Base-by-base conservation (phyloP, 1,139 yeast genomes). In the Magnusiomyces clavatus region DNA sequence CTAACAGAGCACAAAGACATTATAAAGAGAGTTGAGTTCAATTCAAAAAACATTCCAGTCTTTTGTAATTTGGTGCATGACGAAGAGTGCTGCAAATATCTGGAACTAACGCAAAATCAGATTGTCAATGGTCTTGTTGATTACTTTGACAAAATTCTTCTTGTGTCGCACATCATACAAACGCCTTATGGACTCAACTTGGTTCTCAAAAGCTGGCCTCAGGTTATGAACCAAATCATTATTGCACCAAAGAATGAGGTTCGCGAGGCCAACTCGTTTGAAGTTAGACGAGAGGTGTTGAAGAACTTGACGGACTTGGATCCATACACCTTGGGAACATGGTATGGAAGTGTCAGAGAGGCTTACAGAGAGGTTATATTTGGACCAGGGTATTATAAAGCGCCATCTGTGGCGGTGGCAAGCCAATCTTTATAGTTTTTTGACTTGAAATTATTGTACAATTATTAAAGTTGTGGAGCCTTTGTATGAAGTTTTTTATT, bases 221-320 rank as follows among this genome's bases (percentile, higher is more conserved):
- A 55, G 43, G 61, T 62, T 4, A 61, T 63, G 66, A 57, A 57
- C 35, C 53, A 49, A 6, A 46, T 60, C 16, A 51, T 63, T 17
- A 14, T 41, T 2, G 29, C 37, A 6, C 55, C 57, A 42, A 56
- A 51, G 29, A 54, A 54, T n/a, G 56, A 58, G 14, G 53, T 61
- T 5, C 52, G 57, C 3, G 61, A 59, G n/a, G 58, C 56, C 3
- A 60, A 58, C 6, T 50, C 57, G 5, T 34, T 59, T 19, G 51
- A 57, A 1, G 52, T 55, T 14, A 53, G 62, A n/a, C 53, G 61
- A n/a, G 57, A 59, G 38, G 58, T 59, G 34, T 45, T 63, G 31
- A 61, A 59, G 41, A 56, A 54, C 20, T 51, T 63, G 39, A 48
- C 57, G 16, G 53, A 55, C 34, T 50, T 47, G 39, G 55, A 57